These are phyloP conservation scores for Zychaea mexicana DNA, from an alignment of 371 early-diverging fungal species.

Conservation along the genomic window DNA sequence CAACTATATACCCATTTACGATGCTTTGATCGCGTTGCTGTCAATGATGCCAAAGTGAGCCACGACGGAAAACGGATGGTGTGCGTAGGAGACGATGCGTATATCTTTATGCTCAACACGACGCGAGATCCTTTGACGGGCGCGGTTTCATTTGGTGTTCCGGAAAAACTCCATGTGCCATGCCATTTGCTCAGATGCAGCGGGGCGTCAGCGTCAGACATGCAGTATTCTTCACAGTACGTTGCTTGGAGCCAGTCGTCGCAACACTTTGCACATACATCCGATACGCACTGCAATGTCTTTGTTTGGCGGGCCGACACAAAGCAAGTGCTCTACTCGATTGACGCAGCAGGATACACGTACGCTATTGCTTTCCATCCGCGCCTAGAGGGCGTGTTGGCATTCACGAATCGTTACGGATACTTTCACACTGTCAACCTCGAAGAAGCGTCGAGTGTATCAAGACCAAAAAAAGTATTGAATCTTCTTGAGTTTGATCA, in stretches of 20 bases:
- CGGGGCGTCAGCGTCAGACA: background rate
- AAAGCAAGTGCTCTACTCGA: constrained; percentile 36
- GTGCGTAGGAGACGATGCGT: constrained; percentile 55
- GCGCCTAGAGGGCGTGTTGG: constrained; percentile 52
- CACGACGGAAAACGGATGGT: constrained; percentile 52
- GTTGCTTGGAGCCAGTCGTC: constrained; percentile 60
- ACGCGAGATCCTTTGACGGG: constrained; percentile 23
- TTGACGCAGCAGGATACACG: constrained; percentile 54
- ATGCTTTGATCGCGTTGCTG: constrained; percentile 42
- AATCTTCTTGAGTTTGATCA: constrained; percentile 14
- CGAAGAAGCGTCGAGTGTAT: constrained; percentile 18
- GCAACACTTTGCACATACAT: constrained; percentile 60
- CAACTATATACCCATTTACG: constrained; percentile 36
- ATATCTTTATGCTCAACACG: constrained; percentile 35
- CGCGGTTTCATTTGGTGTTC: constrained; percentile 7
- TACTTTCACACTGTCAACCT: constrained; percentile 61
- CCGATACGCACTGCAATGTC: constrained; percentile 49
- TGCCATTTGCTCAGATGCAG: constrained; percentile 4
- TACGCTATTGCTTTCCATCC: constrained; percentile 63
- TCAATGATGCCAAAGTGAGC: constrained; percentile 62
- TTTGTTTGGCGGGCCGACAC: constrained; percentile 55
- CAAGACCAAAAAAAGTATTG: constrained; percentile 9
- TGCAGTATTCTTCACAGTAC: constrained; percentile 49
- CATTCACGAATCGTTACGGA: constrained; percentile 60
- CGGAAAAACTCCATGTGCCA: constrained; percentile 14